Conservation (phyloP, 2,329 filamentous ascomycete species). For the Raffaelea albimanens region DNA sequence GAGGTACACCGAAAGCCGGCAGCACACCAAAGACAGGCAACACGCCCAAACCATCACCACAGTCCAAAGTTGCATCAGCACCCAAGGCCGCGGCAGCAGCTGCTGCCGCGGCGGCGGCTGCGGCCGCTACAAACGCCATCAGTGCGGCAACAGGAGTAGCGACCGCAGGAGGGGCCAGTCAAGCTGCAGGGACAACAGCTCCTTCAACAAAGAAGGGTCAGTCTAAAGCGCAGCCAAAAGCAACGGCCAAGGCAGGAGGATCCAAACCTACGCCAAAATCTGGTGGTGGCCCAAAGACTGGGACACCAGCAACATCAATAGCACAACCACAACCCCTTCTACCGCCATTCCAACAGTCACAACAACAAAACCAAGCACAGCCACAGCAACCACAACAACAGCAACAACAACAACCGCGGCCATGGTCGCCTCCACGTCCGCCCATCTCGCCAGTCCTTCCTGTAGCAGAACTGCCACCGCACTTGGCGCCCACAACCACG, state of each 20-base stretch:
- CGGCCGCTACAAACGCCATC: neutral
- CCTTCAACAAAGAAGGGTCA: neutral
- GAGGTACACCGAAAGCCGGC: neutral
- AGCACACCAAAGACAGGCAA: neutral
- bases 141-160: neutral
- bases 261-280: neutral
- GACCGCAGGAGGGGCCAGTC: neutral
- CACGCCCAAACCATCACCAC: neutral
- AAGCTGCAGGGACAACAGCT: neutral
- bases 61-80: neutral
- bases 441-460: slow-evolving; percentile 48
- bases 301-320: neutral
- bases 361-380: neutral
- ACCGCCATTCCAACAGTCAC: neutral
- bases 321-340: neutral
- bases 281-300: neutral
- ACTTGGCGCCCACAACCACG: slow-evolving; percentile 24
- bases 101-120: neutral
- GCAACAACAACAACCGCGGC: slow-evolving; percentile 16
- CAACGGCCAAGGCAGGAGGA: neutral
- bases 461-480: slow-evolving; percentile 18
- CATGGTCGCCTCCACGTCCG: slow-evolving; percentile 37
- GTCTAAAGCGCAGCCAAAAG: neutral
- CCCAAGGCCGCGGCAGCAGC: neutral
- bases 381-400: slow-evolving; percentile 2